These are phyloP conservation scores for Mesembryanthemum crystallinum DNA, from an alignment of 148 eudicot species.

Conservation along the genomic window DNA sequence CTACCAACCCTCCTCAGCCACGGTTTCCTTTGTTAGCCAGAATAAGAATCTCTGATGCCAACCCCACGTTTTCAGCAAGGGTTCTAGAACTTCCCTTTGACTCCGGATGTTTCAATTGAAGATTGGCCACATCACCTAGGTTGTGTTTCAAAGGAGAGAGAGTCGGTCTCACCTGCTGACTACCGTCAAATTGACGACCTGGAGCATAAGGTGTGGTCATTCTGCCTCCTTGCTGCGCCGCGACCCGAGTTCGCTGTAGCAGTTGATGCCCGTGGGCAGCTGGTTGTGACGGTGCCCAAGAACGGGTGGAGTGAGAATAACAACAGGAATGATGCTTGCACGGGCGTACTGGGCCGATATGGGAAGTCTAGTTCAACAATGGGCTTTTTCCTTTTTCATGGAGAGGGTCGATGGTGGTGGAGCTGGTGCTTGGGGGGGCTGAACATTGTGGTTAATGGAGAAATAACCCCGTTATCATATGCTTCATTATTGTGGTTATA, in stretches of 20 bases:
- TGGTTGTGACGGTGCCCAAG: constrained; percentile 69
- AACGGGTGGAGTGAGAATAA: constrained; percentile 24
- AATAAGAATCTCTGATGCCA: constrained; percentile 55
- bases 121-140: constrained; percentile 49
- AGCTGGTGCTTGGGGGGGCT: too few relatives aligned
- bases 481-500: too few relatives aligned
- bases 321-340: constrained; percentile 15
- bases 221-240: constrained; percentile 49
- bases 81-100: constrained; percentile 63
- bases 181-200: constrained; percentile 39
- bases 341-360: constrained; percentile 23
- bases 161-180: constrained; percentile 19
- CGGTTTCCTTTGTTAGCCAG: constrained; percentile 10
- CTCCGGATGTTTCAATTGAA: constrained; percentile 57
- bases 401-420: too few relatives aligned
- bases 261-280: constrained; percentile 38
- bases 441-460: too few relatives aligned
- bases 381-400: too few relatives aligned
- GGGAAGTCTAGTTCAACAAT: constrained; percentile 27
- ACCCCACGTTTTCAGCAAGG: constrained; percentile 67
- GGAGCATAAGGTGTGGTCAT: constrained; percentile 63
- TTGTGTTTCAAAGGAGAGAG: constrained; percentile 39
- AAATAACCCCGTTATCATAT: too few relatives aligned
- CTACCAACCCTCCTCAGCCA: neutral
- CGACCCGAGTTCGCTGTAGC: constrained; percentile 60